Evolutionary conservation across 2,329 filamentous ascomycete species (phyloP).

Genomic region (Botrytis elliptica): DNA sequence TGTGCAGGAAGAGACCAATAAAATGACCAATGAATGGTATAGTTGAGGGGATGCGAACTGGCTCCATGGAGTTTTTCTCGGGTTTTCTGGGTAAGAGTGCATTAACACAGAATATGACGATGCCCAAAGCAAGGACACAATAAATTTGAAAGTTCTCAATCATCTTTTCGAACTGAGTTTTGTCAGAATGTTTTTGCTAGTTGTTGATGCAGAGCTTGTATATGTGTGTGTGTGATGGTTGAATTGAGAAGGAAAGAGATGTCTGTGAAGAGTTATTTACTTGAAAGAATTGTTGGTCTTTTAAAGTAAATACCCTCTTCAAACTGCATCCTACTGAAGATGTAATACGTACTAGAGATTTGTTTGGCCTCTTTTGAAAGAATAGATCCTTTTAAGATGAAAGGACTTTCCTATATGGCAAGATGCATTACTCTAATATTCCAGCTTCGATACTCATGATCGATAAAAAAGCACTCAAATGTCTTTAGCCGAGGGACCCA

Average conservation of each 20-base stretch:
- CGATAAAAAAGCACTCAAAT: background rate
- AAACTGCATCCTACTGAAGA: background rate
- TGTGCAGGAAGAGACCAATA: background rate
- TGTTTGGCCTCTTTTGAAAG: background rate
- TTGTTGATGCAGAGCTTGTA: background rate
- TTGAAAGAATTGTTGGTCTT: background rate
- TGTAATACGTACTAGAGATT: background rate
- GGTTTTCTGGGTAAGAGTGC: background rate
- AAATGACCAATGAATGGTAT: constrained; percentile 17
- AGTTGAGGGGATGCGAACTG: background rate
- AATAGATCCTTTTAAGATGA: background rate
- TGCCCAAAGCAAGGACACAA: background rate
- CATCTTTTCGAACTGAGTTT: background rate
- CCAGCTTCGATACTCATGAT: background rate
- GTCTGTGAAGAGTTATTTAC: background rate
- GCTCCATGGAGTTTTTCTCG: background rate
- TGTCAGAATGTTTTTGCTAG: background rate
- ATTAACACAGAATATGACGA: background rate
- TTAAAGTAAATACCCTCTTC: background rate
- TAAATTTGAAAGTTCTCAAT: background rate
- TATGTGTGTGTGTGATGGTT: background rate
- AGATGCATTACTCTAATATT: background rate
- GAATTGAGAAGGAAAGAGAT: background rate
- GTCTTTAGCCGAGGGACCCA: background rate
- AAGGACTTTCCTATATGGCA: background rate